Evolutionary conservation across 2,329 filamentous ascomycete species (phyloP).

Genomic region (Phymatotrichopsis omnivora): DNA sequence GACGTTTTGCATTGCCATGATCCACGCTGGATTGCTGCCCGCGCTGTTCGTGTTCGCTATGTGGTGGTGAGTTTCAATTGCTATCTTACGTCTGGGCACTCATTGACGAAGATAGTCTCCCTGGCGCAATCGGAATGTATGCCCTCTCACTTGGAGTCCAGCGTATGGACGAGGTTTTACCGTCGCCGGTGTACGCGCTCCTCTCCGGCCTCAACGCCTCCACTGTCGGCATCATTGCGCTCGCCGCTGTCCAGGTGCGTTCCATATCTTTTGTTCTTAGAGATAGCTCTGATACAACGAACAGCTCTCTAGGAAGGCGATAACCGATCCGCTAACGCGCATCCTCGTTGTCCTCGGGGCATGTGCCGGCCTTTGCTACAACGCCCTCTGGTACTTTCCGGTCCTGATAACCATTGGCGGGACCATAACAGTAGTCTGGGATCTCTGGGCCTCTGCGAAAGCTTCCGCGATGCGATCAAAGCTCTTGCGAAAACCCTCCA

Average conservation of each 20-base stretch:
- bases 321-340: slow-evolving; percentile 53
- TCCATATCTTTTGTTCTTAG: background rate
- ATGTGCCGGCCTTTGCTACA: slow-evolving; percentile 58
- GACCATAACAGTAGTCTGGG: slow-evolving; percentile 45
- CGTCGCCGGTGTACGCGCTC: slow-evolving; percentile 54
- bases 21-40: slow-evolving; percentile 49
- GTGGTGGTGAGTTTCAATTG: slow-evolving; percentile 45
- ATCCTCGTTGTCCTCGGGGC: slow-evolving; percentile 54
- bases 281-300: background rate
- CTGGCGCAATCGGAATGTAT: slow-evolving; percentile 61
- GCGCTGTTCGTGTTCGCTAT: slow-evolving; percentile 52
- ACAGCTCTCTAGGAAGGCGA: slow-evolving; percentile 55
- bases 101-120: slow-evolving; percentile 42
- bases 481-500: slow-evolving; percentile 5
- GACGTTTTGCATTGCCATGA: slow-evolving; percentile 55
- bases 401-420: slow-evolving; percentile 50
- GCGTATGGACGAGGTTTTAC: slow-evolving; percentile 49
- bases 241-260: slow-evolving; percentile 50
- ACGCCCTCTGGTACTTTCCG: slow-evolving; percentile 66
- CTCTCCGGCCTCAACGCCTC: slow-evolving; percentile 62
- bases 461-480: slow-evolving; percentile 4
- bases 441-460: slow-evolving; percentile 35
- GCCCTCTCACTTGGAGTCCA: slow-evolving; percentile 55
- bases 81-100: background rate
- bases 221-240: slow-evolving; percentile 60